Percentiles rank a stretch among this genome's conserved stretches.
These are phyloP conservation scores for Moesziomyces parantarcticus DNA, from an alignment of 1,284 basidiomycete genomes.

Conservation along the genomic window DNA sequence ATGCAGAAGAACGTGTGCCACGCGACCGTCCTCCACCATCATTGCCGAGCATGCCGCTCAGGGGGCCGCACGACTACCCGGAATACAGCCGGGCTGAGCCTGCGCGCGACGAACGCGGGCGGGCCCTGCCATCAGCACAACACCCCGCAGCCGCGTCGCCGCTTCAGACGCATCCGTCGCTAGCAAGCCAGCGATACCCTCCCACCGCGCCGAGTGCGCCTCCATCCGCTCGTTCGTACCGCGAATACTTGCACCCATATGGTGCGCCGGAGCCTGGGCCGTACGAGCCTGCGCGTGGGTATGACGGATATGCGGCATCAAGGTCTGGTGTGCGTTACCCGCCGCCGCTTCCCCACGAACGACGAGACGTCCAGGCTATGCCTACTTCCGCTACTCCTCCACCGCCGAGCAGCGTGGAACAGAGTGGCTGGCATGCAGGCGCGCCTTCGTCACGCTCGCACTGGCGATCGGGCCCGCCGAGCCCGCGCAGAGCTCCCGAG, in stretches of 20 bases:
- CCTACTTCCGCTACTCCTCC: conserved; percentile 1
- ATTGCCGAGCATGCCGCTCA: conserved; percentile 4
- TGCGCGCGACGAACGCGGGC: conserved; percentile 17
- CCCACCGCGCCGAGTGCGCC: conserved; percentile 8
- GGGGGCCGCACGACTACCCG: conserved; percentile 10
- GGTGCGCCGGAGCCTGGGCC: conserved; percentile 8
- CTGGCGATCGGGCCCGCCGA: conserved; percentile 22
- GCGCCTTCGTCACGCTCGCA: conserved; percentile 9
- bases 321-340: conserved; percentile 11
- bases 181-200: neutral
- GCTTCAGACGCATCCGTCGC: conserved; percentile 4
- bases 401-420: conserved; percentile 6
- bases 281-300: conserved; percentile 3
- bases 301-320: conserved; percentile 14
- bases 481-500: conserved; percentile 12
- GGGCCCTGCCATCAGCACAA: conserved; percentile 9
- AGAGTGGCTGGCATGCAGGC: neutral
- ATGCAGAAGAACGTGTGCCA: conserved; percentile 12
- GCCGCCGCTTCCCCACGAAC: conserved; percentile 9
- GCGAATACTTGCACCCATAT: conserved; percentile 8
- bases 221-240: conserved; percentile 10
- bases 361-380: conserved; percentile 3
- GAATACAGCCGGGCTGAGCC: conserved; percentile 13
- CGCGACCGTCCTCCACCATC: conserved; percentile 12
- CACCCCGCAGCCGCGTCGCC: conserved; percentile 12